Percentiles rank a stretch among this genome's conserved stretches.
phyloP scores from a whole-genome alignment of 352 stramenopile species.

The Phytophthora fragariaefolia region DNA sequence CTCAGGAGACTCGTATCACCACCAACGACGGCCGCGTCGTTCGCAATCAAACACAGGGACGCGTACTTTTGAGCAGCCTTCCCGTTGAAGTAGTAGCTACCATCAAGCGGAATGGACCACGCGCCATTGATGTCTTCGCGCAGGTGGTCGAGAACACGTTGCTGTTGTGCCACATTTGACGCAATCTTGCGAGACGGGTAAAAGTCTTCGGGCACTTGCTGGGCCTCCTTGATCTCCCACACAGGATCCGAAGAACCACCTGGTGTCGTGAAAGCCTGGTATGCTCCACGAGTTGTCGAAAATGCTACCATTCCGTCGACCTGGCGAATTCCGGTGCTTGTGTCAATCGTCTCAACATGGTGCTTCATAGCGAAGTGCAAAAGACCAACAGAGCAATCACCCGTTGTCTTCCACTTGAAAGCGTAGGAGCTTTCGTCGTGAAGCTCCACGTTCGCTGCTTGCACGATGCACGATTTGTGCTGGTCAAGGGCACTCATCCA shows the following conservation, averaged over 20 bases:
- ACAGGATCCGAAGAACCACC: constrained; percentile 18
- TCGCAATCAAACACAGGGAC: constrained; percentile 65
- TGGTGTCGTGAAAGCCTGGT: constrained; percentile 51
- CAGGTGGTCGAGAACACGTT: constrained; percentile 53
- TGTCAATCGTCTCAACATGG: constrained; percentile 55
- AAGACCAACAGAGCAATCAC: constrained; percentile 56
- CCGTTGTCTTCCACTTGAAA: constrained; percentile 67
- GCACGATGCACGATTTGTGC: constrained; percentile 58
- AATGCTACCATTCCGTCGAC: constrained; percentile 48
- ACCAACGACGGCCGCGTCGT: constrained; percentile 48
- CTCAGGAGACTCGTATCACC: constrained; percentile 46
- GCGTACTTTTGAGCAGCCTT: constrained; percentile 70
- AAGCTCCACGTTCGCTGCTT: constrained; percentile 49
- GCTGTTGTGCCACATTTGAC: constrained; percentile 35
- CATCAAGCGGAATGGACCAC: constrained; percentile 56
- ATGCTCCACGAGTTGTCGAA: constrained; percentile 63
- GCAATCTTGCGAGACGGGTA: constrained; percentile 51
- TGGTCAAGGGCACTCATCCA: constrained; percentile 51
- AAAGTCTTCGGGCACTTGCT: constrained; percentile 50
- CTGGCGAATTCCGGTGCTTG: constrained; percentile 22
- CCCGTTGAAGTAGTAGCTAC: constrained; percentile 76
- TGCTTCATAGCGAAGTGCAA: constrained; percentile 70
- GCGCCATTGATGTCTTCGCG: constrained; percentile 45
- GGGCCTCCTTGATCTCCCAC: constrained; percentile 59
- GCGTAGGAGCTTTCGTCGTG: constrained; percentile 52